These are phyloP conservation scores for Globisporangium abappressorium DNA, from an alignment of 352 stramenopile species.

Conservation along the genomic window DNA sequence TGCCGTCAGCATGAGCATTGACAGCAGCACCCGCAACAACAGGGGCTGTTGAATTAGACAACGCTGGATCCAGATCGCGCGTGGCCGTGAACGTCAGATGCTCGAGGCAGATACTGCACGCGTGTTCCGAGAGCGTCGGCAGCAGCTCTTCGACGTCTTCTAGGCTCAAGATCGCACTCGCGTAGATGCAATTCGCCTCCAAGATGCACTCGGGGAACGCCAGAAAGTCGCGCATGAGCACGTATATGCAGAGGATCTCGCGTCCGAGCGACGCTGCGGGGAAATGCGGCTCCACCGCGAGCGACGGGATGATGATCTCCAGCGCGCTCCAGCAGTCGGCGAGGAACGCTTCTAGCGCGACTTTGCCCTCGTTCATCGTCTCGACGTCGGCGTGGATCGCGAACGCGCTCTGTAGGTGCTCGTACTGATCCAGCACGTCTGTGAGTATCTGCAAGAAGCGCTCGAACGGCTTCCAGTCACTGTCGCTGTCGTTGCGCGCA, in stretches of 20 bases:
- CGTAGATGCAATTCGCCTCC: constrained; percentile 50
- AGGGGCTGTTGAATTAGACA: background rate
- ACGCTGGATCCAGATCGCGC: constrained; percentile 18
- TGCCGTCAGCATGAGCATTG: background rate
- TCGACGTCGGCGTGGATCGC: constrained; percentile 34
- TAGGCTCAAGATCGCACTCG: constrained; percentile 53
- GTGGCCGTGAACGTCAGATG: constrained; percentile 21
- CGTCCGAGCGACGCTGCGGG: constrained; percentile 24
- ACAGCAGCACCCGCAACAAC: background rate
- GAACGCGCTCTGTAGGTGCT: constrained; percentile 40
- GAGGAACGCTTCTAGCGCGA: constrained; percentile 46
- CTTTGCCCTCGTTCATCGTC: constrained; percentile 32
- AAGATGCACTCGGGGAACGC: constrained; percentile 45
- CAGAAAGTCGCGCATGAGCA: constrained; percentile 54
- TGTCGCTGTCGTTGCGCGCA: constrained; percentile 17
- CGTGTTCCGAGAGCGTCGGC: constrained; percentile 28
- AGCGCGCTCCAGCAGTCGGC: constrained; percentile 42
- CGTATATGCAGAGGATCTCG: constrained; percentile 42
- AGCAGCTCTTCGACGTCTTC: constrained; percentile 46
- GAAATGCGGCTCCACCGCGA: constrained; percentile 43
- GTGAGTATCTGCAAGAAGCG: constrained; percentile 38
- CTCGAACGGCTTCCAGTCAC: constrained; percentile 50
- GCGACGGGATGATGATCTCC: constrained; percentile 40
- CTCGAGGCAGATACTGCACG: constrained; percentile 65
- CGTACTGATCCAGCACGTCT: constrained; percentile 36